Percentiles rank a stretch among this genome's conserved stretches.
Conservation (phyloP, 805 yeast species). For the Candida berthetii region DNA sequence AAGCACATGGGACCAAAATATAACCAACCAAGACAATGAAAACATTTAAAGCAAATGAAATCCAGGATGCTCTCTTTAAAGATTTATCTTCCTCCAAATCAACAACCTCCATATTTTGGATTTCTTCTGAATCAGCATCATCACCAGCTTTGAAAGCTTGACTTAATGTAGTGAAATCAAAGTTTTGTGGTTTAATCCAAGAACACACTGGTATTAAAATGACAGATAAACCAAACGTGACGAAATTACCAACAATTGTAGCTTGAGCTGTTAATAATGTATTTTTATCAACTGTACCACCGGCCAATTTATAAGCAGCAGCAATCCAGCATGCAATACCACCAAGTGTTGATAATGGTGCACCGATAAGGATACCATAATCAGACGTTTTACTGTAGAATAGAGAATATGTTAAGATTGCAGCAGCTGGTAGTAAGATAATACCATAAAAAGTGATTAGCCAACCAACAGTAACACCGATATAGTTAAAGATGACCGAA, state of each 20-base stretch:
- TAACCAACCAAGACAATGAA: constrained; percentile 24
- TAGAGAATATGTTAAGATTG: constrained; percentile 25
- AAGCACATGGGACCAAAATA: constrained; percentile 24
- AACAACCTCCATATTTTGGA: constrained; percentile 19
- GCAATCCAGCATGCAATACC: constrained; percentile 22
- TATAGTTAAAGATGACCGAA: constrained; percentile 32
- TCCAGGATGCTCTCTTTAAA: constrained; percentile 27
- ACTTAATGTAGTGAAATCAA: constrained; percentile 16
- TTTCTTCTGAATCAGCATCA: constrained; percentile 28
- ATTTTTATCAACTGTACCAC: constrained; percentile 12
- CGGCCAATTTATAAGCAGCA: constrained; percentile 14
- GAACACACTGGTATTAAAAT: constrained; percentile 25
- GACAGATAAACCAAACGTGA: constrained; percentile 18
- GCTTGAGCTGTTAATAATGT: constrained; percentile 12
- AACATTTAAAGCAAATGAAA: constrained; percentile 26
- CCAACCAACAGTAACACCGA: constrained; percentile 37
- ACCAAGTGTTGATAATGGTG: constrained; percentile 18
- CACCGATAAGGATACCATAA: constrained; percentile 16
- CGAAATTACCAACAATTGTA: constrained; percentile 15
- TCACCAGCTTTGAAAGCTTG: constrained; percentile 24
- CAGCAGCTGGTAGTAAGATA: constrained; percentile 29
- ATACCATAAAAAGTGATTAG: constrained; percentile 33
- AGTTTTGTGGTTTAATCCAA: constrained; percentile 22
- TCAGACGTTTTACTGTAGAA: constrained; percentile 20
- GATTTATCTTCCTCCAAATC: constrained; percentile 14